These are phyloP conservation scores for Calocybe gangraenosa DNA, from an alignment of 768 basidiomycete genomes.

Conservation along the genomic window DNA sequence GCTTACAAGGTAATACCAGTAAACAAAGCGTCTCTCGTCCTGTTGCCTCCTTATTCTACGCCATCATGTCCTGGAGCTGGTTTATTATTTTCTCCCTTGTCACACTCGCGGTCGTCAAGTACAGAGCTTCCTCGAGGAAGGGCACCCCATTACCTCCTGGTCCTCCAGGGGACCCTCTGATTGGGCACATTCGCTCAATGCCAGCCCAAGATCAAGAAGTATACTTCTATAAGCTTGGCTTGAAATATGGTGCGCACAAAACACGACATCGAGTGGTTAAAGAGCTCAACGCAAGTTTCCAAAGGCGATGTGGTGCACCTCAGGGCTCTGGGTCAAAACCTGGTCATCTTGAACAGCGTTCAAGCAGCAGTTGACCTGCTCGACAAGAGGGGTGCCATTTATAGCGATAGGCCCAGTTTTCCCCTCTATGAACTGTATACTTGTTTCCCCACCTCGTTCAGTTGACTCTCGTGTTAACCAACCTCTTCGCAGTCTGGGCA, in stretches of 20 bases:
- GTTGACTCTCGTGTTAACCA: background rate
- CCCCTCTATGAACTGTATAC: constrained; percentile 16
- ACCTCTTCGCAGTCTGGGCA: background rate
- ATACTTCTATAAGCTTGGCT: constrained; percentile 1
- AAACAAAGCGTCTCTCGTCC: too few relatives aligned
- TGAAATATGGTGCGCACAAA: constrained; percentile 3
- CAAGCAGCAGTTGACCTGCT: constrained; percentile 35
- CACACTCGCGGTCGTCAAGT: background rate
- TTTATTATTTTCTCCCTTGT: too few relatives aligned
- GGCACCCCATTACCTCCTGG: constrained; percentile 1
- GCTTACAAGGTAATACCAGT: too few relatives aligned
- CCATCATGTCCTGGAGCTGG: too few relatives aligned
- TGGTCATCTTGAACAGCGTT: constrained; percentile 29
- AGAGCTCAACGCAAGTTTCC: constrained; percentile 3
- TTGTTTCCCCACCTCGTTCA: background rate
- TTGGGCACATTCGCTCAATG: constrained; percentile 1
- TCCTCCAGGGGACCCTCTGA: background rate
- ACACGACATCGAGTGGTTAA: constrained; percentile 3
- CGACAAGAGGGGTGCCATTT: constrained; percentile 35
- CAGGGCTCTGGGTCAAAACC: constrained; percentile 13
- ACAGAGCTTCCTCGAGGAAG: background rate
- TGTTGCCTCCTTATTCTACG: too few relatives aligned
- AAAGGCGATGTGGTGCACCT: constrained; percentile 16
- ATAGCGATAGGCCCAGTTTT: constrained; percentile 25
- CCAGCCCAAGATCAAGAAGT: background rate